Evolutionary conservation across 495 filamentous ascomycete species (phyloP).

Genomic region (Aspergillus funiculosus): DNA sequence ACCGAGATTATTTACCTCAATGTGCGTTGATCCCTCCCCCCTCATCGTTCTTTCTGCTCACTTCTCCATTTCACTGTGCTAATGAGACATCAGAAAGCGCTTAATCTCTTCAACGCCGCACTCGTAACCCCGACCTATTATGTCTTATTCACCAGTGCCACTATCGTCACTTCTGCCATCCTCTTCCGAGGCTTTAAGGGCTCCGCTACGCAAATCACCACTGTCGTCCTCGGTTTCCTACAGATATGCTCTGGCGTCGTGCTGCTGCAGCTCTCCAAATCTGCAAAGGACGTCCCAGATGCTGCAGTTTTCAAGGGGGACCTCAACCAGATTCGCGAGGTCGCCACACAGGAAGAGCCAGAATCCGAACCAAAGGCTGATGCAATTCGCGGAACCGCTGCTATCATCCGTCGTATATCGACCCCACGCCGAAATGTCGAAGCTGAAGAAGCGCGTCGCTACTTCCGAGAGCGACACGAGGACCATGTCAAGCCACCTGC

Average conservation of each 20-base stretch:
- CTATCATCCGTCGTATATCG: slow-evolving; percentile 82
- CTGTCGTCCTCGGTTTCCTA: slow-evolving; percentile 88
- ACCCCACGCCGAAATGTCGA: slow-evolving; percentile 71
- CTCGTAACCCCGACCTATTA: slow-evolving; percentile 98
- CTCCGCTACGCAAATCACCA: slow-evolving; percentile 69
- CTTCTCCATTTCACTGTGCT: slow-evolving; percentile 13
- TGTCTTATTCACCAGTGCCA: slow-evolving; percentile 92
- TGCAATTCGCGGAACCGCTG: slow-evolving; percentile 86
- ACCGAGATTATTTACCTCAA: slow-evolving; percentile 95
- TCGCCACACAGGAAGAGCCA: slow-evolving; percentile 89
- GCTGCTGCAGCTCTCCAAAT: slow-evolving; percentile 95
- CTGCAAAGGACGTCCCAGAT: slow-evolving; percentile 94
- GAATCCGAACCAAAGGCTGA: slow-evolving; percentile 95
- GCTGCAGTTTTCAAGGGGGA: slow-evolving; percentile 89
- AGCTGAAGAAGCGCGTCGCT: slow-evolving; percentile 68
- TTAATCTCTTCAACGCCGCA: slow-evolving; percentile 95
- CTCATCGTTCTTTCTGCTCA: not conserved
- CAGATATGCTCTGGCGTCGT: slow-evolving; percentile 95
- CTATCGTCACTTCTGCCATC: slow-evolving; percentile 87
- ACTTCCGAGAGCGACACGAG: slow-evolving; percentile 67
- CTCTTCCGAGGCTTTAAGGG: slow-evolving; percentile 95
- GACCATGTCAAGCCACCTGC: slow-evolving; percentile 68
- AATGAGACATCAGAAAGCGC: slow-evolving; percentile 74
- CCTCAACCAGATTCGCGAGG: slow-evolving; percentile 88
- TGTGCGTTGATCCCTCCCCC: slow-evolving; percentile 50